Evolutionary conservation across 176 grass and related monocot species (phyloP).

Genomic region (Ensete glaucum): DNA sequence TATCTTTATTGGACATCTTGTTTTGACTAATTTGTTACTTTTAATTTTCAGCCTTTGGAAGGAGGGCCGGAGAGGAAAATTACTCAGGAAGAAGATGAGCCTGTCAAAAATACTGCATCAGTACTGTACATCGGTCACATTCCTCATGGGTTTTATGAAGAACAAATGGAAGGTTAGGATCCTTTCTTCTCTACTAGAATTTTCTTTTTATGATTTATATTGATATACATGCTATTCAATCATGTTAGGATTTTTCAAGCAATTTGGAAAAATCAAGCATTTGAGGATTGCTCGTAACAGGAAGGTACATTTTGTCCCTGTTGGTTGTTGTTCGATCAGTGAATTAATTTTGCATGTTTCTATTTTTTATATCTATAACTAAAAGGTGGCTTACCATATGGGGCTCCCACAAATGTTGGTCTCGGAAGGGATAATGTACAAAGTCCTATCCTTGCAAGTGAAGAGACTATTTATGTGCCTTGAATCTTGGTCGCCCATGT

Average conservation of each 20-base stretch:
- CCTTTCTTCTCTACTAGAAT: neutral
- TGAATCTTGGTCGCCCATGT: no score
- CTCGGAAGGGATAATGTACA: no score
- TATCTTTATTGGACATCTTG: neutral
- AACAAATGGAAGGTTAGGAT: slow-evolving; percentile 71
- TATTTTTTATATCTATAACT: no score
- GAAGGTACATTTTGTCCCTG: slow-evolving; percentile 34
- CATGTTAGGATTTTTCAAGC: slow-evolving; percentile 64
- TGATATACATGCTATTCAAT: neutral
- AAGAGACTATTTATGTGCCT: no score
- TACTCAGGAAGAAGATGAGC: slow-evolving; percentile 30
- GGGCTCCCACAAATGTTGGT: no score
- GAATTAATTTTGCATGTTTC: neutral
- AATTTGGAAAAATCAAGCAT: slow-evolving; percentile 73
- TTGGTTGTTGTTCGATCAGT: neutral
- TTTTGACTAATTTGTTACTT: neutral
- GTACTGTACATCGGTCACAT: slow-evolving; percentile 86
- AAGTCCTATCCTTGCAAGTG: neutral
- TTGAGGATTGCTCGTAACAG: slow-evolving; percentile 62
- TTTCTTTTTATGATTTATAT: no score
- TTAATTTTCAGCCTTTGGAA: slow-evolving; percentile 53
- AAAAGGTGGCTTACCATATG: no score
- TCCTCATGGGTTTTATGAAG: slow-evolving; percentile 91
- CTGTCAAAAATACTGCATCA: slow-evolving; percentile 46
- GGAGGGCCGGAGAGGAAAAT: slow-evolving; percentile 32